Percentiles rank a stretch among this genome's conserved stretches.
phyloP scores from a whole-genome alignment of 495 filamentous ascomycete species.

The Aspergillus taichungensis region DNA sequence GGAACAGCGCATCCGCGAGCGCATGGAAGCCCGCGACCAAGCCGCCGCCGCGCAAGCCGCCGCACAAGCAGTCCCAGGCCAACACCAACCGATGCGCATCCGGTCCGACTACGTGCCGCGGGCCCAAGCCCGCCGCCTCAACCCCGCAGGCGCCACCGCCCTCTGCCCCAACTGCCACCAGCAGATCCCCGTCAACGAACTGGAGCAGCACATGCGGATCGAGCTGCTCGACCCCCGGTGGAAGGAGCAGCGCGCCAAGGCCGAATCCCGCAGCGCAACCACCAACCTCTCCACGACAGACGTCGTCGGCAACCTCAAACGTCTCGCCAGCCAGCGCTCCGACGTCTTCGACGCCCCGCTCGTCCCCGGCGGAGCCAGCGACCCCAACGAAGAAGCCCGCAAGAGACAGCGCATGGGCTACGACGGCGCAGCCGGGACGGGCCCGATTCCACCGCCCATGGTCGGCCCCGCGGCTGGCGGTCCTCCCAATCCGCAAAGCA shows the following conservation, averaged over 20 bases:
- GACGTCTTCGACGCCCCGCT: slow-evolving; percentile 73
- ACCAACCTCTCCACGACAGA: slow-evolving; percentile 83
- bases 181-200: slow-evolving; percentile 73
- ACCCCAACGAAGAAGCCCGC: slow-evolving; percentile 60
- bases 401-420: slow-evolving; percentile 62
- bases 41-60: slow-evolving; percentile 72
- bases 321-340: slow-evolving; percentile 82
- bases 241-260: slow-evolving; percentile 90
- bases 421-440: slow-evolving; percentile 16
- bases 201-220: slow-evolving; percentile 92
- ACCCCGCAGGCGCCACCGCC: slow-evolving; percentile 56
- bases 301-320: slow-evolving; percentile 90
- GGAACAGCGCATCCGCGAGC: slow-evolving; percentile 56
- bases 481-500: slow-evolving; percentile 30
- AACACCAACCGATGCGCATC: slow-evolving; percentile 69
- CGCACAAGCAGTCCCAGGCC: slow-evolving; percentile 55
- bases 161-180: slow-evolving; percentile 93
- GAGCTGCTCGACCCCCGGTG: slow-evolving; percentile 91
- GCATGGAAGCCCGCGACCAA: slow-evolving; percentile 57
- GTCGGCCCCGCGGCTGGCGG: slow-evolving; percentile 18
- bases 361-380: slow-evolving; percentile 10
- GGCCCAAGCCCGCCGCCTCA: slow-evolving; percentile 58
- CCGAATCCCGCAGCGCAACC: slow-evolving; percentile 71
- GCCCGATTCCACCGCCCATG: slow-evolving; percentile 13
- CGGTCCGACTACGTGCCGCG: slow-evolving; percentile 85